Base-by-base conservation (phyloP, 768 basidiomycete species). In the Panellus pusillus region DNA sequence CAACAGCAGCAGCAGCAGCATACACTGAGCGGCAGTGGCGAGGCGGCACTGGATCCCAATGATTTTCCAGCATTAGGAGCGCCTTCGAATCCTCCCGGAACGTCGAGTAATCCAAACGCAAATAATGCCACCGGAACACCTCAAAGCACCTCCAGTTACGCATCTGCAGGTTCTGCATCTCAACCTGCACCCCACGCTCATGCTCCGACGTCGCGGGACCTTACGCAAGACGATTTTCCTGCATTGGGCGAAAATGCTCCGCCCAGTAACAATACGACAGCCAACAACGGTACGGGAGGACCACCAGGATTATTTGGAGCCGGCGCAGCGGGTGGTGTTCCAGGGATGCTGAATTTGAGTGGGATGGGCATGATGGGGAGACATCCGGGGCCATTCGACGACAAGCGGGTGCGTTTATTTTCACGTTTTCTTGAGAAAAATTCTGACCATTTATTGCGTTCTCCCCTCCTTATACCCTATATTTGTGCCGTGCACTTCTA, bases 181-280 rank as follows among this genome's bases (percentile, higher is more conserved):
- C 91, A 92, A 41, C 64, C 69, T 44, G 67, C 71, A 37, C 70
- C 63, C 42, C 70, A 66, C 57, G 18, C 54, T 6, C 55, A 56
- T n/a, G 32, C 51, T n/a, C 41, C 46, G 1, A 41, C 55, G 28
- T 70, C 80, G 52, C 76, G 85, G 64, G 85, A 87, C 67, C 89
- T 93, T 56, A 88, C 87, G n/a, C 83, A 86, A 37, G 91, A 93
- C 61, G 92, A 94, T 73, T 93, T 94, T 67, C 92, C 92, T 46
- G 92, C 92, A 15, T 74, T 94, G 24, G 87, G 91, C 11, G 87
- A 86, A 47, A 84, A 81, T 61, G 71, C 75, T 53, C 75, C 78
- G 58, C 53, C 74, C 53, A 48, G 38, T 40, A 52, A 13, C 71
- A 71, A 64, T 27, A 17, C 62, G 54, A 35, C 41, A 36, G 44